Conservation (phyloP, 805 yeast genomes). For the Candida manassasensis region DNA sequence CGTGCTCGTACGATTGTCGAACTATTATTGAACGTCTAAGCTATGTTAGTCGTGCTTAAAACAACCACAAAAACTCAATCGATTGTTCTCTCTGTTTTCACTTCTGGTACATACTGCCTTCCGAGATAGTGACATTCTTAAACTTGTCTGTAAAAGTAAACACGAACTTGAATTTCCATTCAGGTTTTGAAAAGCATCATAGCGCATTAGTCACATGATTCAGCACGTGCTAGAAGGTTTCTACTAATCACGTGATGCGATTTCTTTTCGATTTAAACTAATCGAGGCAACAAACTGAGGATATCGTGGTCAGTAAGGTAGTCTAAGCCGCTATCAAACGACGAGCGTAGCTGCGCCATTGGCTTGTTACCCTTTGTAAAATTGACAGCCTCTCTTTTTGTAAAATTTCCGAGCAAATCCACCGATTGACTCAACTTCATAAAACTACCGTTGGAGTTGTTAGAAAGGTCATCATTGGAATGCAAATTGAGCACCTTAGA, state of each 20-base stretch:
- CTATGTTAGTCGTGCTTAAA: conserved; percentile 3
- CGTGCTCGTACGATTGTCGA: not conserved
- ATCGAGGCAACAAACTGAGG: conserved; percentile 22
- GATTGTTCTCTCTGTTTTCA: too few species aligned
- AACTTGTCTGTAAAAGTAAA: too few species aligned
- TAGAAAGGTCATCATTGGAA: conserved; percentile 12
- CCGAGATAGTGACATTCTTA: conserved; percentile 2
- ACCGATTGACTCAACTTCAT: conserved; percentile 25
- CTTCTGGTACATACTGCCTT: not conserved
- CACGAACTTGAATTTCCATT: too few species aligned
- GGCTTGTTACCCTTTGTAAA: conserved; percentile 13
- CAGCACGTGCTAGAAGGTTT: too few species aligned
- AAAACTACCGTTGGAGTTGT: conserved; percentile 19
- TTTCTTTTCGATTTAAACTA: conserved; percentile 13
- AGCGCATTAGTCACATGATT: too few species aligned
- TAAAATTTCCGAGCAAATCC: conserved; percentile 22
- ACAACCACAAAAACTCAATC: too few species aligned
- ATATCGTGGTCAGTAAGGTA: conserved; percentile 16
- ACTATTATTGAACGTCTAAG: not conserved
- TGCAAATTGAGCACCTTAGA: conserved; percentile 7
- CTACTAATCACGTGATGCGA: too few species aligned
- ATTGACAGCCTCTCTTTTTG: conserved; percentile 16
- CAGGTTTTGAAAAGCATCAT: too few species aligned
- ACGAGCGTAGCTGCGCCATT: conserved; percentile 15
- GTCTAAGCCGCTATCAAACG: conserved; percentile 16